Evolutionary conservation across 768 basidiomycete species (phyloP).

Genomic region (Chlorophyllum brunneum): DNA sequence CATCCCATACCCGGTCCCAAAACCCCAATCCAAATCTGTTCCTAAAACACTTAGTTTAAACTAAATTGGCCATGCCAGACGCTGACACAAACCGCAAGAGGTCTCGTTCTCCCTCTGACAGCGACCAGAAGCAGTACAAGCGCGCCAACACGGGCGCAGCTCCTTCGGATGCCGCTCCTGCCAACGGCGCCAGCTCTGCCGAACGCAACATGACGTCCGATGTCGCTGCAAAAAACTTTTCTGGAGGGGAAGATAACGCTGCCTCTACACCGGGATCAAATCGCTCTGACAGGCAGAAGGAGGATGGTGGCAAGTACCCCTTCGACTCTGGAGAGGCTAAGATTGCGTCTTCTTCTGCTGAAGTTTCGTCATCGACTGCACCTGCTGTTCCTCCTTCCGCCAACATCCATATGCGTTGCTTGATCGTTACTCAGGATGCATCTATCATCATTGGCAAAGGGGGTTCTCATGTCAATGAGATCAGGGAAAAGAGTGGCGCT

Average conservation of each 20-base stretch:
- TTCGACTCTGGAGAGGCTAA: conserved; percentile 27
- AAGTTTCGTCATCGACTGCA: conserved; percentile 47
- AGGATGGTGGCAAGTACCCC: conserved; percentile 33
- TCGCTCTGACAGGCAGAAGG: conserved; percentile 38
- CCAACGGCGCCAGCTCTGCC: conserved; percentile 43
- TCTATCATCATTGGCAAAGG: conserved; percentile 98
- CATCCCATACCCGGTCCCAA: conserved; percentile 36
- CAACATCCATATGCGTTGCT: conserved; percentile 93
- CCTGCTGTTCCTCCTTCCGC: conserved; percentile 58
- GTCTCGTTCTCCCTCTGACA: conserved; percentile 82
- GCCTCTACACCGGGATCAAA: conserved; percentile 45
- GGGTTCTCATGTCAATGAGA: conserved; percentile 96
- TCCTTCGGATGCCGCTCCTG: conserved; percentile 59
- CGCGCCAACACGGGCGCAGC: conserved; percentile 78
- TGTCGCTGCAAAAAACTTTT: conserved; percentile 35
- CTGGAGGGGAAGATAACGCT: conserved; percentile 48
- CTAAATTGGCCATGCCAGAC: conserved; percentile 81
- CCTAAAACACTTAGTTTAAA: conserved; percentile 28
- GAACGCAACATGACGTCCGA: conserved; percentile 64
- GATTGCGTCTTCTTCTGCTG: conserved; percentile 41
- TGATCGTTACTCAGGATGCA: conserved; percentile 99
- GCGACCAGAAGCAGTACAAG: conserved; percentile 77
- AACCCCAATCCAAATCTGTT: conserved; percentile 30
- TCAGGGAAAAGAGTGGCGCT: conserved; percentile 95
- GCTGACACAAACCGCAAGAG: conserved; percentile 81